phyloP scores from a whole-genome alignment of 306 rosid genomes.

The Notholithocarpus densiflorus region DNA sequence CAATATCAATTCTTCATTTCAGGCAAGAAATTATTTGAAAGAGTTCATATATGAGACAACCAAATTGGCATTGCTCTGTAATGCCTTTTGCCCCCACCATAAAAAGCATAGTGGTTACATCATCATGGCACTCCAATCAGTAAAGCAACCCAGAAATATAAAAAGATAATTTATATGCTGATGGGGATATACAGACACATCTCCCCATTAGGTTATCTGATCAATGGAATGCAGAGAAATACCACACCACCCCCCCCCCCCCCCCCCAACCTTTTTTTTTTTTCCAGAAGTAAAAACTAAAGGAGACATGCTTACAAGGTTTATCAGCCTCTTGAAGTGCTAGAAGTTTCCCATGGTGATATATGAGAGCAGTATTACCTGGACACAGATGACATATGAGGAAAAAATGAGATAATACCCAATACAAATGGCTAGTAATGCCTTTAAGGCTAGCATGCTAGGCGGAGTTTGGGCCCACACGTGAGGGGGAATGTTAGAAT shows the following conservation, averaged over 20 bases:
- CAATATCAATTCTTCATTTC: background rate
- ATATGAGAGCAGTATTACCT: slow-evolving; percentile 88
- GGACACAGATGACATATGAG: slow-evolving; percentile 23
- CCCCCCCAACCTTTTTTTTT: background rate
- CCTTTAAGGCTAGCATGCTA: too few relatives aligned
- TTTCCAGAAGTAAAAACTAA: background rate
- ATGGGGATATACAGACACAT: too few relatives aligned
- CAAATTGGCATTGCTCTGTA: background rate
- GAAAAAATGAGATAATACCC: background rate
- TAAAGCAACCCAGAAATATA: too few relatives aligned
- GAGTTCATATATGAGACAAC: background rate
- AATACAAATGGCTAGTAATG: background rate
- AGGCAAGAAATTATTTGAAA: slow-evolving; percentile 1
- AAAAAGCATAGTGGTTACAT: background rate
- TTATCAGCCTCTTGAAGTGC: slow-evolving; percentile 92
- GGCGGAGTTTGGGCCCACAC: too few relatives aligned
- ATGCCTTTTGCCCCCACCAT: slow-evolving; percentile 10
- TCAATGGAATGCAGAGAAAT: slow-evolving; percentile 8
- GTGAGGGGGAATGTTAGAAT: too few relatives aligned
- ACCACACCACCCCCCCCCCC: background rate
- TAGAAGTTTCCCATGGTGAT: slow-evolving; percentile 92
- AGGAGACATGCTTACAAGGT: slow-evolving; percentile 65
- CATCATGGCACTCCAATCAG: background rate
- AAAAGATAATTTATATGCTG: too few relatives aligned
- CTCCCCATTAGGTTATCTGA: too few relatives aligned